Conservation (phyloP, 345 rosid genomes). For the Triadica sebifera region DNA sequence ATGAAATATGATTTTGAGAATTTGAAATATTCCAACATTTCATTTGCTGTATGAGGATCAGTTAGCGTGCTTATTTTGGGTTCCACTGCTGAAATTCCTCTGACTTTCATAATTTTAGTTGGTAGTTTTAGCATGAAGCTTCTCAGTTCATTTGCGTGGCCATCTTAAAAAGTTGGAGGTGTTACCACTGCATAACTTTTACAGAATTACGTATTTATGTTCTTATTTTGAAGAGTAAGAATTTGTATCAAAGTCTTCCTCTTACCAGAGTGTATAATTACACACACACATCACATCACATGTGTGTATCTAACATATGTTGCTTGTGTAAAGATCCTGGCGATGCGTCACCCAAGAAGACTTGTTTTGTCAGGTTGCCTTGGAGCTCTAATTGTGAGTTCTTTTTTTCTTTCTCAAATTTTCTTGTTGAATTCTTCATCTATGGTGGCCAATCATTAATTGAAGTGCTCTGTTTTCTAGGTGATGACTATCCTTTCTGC, state of each 20-base stretch:
- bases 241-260: background rate
- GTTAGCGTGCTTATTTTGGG: background rate
- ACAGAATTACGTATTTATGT: background rate
- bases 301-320: conserved; percentile 12
- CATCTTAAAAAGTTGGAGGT: background rate
- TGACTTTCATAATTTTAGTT: background rate
- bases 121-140: background rate
- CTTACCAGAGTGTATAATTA: too few relatives aligned
- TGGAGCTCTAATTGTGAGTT: conserved; percentile 67
- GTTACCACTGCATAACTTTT: background rate
- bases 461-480: conserved; percentile 35
- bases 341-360: conserved; percentile 96
- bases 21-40: background rate
- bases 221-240: background rate
- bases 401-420: background rate
- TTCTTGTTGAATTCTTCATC: background rate
- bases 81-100: background rate
- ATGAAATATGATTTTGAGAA: background rate
- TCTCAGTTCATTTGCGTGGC: background rate
- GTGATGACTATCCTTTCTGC: conserved; percentile 90
- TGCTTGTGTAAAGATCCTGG: conserved; percentile 66
- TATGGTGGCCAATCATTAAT: background rate
- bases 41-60: background rate
- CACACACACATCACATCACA: too few relatives aligned
- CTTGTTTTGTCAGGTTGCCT: conserved; percentile 90